Evolutionary conservation across 805 yeast genomes (phyloP), one percentile per base, ranked within the genome.

Genomic region (Pichia ethanolica): DNA sequence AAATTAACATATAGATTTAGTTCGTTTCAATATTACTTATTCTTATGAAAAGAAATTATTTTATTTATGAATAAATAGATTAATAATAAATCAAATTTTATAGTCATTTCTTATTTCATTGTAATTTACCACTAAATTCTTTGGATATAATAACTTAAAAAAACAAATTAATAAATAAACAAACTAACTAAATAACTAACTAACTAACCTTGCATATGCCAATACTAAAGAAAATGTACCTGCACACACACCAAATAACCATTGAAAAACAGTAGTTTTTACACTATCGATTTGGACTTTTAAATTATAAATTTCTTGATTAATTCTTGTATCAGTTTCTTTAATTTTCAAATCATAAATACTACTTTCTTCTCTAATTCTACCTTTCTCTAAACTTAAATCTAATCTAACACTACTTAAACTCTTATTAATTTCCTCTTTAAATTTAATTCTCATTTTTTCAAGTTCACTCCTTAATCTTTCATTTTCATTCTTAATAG

Each of bases 201-300:
- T 63, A 43, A 62, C 58, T 58, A 93, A 72, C 59, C 99, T 77
- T 45, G 90, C 87, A 65, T 93, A 93, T 1, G 98, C 97, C 59
- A 91, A 70, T 46, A 93, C 86, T 51, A 93, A 74, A 12, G 98
- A 98, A 69, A 91, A 88, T 1, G 97, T 87, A 85, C 98, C 99
- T 1, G 98, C 90, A 63, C 96, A 87, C 20, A 93, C 97, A 73
- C 98, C 98, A 59, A 93, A 89, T 55, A 93, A 76, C 99, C 99
- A 93, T 69, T 93, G 99, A 83, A 89, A 80, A 45, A 93, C 97
- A 65, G 93, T 97, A 2, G 96, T 88, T 70, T 93, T 93, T 34
- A 91, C 96, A 41, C 88, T 82, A 61, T 93, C 96, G 56, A 93
- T 89, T 68, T 91, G 97, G 74, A 90, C 87, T 67, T 87, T 90